A percentile compares a stretch with the other conserved stretches of the same genome.
These are phyloP conservation scores for Trichoderma sp. DNA, from an alignment of 2,329 filamentous ascomycete species.

Conservation along the genomic window DNA sequence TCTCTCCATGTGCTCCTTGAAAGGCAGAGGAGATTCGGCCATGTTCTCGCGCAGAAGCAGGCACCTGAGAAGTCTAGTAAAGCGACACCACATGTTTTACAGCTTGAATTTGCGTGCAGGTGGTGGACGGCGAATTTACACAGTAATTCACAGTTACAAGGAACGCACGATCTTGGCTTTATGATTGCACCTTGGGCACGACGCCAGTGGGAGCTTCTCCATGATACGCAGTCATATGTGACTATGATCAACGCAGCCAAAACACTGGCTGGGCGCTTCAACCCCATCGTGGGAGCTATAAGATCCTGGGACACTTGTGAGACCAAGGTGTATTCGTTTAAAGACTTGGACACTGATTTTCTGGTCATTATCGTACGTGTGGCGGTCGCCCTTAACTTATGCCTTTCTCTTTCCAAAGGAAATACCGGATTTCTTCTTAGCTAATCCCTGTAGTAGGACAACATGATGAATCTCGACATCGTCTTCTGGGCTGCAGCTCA, in stretches of 20 bases:
- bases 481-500: constrained; percentile 24
- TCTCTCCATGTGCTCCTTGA: constrained; percentile 25
- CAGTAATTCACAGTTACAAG: not conserved
- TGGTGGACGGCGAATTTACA: no score
- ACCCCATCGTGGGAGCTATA: constrained; percentile 23
- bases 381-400: no score
- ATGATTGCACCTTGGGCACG: constrained; percentile 26
- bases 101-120: constrained; percentile 18
- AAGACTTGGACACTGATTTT: constrained; percentile 20
- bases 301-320: constrained; percentile 25
- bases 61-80: not conserved
- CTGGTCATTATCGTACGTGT: constrained; percentile 20
- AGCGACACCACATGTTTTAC: no score
- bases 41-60: constrained; percentile 1
- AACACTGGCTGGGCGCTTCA: constrained; percentile 25
- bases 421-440: no score
- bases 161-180: constrained; percentile 26
- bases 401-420: no score
- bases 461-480: constrained; percentile 30
- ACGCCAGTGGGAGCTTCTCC: constrained; percentile 15
- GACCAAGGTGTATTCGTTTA: constrained; percentile 17
- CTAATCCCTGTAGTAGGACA: constrained; percentile 10
- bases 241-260: constrained; percentile 24
- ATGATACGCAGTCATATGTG: constrained; percentile 3
- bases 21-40: not conserved